Percentiles rank a stretch among this genome's conserved stretches.
These are phyloP conservation scores for Berkeleyomyces basicola DNA, from an alignment of 2,329 filamentous ascomycete genomes.

Conservation along the genomic window DNA sequence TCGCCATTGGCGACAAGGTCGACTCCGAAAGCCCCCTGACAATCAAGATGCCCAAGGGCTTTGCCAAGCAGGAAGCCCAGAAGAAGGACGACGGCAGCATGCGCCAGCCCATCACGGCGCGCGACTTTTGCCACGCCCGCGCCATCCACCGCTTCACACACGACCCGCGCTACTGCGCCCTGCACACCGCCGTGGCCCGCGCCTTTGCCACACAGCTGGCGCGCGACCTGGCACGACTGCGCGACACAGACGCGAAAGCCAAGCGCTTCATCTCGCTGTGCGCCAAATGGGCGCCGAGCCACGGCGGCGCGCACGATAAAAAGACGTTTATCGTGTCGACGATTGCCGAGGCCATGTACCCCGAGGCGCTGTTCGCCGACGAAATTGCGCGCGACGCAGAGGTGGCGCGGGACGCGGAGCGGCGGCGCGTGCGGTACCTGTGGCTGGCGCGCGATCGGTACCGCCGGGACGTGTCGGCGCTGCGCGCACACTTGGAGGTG, in stretches of 20 bases:
- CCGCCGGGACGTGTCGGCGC: conserved; percentile 32
- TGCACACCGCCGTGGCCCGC: conserved; percentile 36
- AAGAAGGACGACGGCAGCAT: background rate
- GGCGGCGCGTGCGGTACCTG: conserved; percentile 30
- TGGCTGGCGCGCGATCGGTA: conserved; percentile 37
- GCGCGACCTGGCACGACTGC: conserved; percentile 27
- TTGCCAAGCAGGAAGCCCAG: background rate
- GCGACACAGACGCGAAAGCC: conserved; percentile 23
- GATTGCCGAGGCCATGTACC: conserved; percentile 39
- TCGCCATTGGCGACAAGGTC: background rate
- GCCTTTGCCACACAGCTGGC: conserved; percentile 40
- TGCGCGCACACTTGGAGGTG: conserved; percentile 35
- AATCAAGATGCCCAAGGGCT: background rate
- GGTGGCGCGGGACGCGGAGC: conserved; percentile 8
- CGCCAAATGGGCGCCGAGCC: conserved; percentile 43
- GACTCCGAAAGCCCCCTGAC: background rate
- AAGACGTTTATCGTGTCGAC: conserved; percentile 39
- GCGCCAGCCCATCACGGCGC: background rate
- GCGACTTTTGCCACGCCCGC: conserved; percentile 25
- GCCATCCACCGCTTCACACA: conserved; percentile 26
- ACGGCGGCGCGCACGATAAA: conserved; percentile 38
- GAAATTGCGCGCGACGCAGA: conserved; percentile 20
- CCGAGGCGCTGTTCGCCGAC: conserved; percentile 20
- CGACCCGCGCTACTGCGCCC: conserved; percentile 30
- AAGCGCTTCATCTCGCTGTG: conserved; percentile 35